These are phyloP conservation scores for Puccinia brachypodii DNA, from an alignment of 1,284 basidiomycete genomes.

Conservation along the genomic window DNA sequence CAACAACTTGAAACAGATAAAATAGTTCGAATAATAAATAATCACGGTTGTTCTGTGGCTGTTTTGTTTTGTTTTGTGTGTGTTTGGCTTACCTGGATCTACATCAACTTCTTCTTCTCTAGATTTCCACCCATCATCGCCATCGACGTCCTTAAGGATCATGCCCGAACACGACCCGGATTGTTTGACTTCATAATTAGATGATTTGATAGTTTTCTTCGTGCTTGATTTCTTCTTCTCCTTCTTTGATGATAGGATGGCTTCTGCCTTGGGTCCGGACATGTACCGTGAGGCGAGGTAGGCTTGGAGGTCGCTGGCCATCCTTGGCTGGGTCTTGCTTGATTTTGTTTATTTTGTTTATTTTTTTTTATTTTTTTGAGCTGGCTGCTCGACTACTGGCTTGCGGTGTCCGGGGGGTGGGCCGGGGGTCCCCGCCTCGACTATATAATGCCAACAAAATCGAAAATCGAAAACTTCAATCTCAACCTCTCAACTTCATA, in stretches of 20 bases:
- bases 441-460: too few species aligned
- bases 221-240: conserved; percentile 68
- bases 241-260: conserved; percentile 70
- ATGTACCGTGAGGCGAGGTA: conserved; percentile 71
- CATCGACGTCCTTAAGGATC: conserved; percentile 32
- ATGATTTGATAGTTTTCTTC: conserved; percentile 64
- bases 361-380: neutral
- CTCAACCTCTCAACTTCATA: too few species aligned
- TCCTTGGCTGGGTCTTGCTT: neutral
- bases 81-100: conserved; percentile 10
- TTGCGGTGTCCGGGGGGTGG: too few species aligned
- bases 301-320: conserved; percentile 58
- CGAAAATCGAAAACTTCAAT: too few species aligned
- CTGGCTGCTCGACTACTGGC: too few species aligned
- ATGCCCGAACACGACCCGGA: conserved; percentile 20
- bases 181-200: conserved; percentile 52
- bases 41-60: neutral
- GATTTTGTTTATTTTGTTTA: neutral
- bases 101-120: conserved; percentile 39
- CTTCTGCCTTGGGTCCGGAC: conserved; percentile 94
- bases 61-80: neutral
- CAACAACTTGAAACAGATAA: conserved; percentile 36
- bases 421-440: too few species aligned
- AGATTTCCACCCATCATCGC: conserved; percentile 37
- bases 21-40: too few species aligned